Base-by-base conservation (phyloP, 2,329 filamentous ascomycete species). In the Phialocephala sp. region DNA sequence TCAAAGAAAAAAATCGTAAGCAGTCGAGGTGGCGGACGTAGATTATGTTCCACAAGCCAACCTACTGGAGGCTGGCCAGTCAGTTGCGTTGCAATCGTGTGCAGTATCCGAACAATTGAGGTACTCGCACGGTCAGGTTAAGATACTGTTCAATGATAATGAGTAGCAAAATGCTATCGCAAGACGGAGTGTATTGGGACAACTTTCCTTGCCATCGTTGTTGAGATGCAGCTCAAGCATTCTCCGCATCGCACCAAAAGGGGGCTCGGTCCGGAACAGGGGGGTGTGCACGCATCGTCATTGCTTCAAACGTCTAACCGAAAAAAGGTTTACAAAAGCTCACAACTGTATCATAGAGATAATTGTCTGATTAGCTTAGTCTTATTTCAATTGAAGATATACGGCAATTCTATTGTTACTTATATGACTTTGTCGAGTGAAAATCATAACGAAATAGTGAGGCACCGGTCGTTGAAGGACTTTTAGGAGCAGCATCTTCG, bases 271-370 rank as follows among this genome's bases (percentile, higher is more conserved):
- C 14, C 50, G 50, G 12, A 27, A 14, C 50, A 54, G 24, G 50
- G 50, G 43, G 50, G 50, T 54, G 50, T 4, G 32, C 8, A 47
- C 14, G 12, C 50, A 54, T 54, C 50, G 24, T 54, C 50, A 54
- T 54, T 22, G 45, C 20, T 43, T n/a, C 1, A 18, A 43, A 32
- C 27, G 6, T 32, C 27, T 32, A 32, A 4, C 37, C 37, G 37
- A 18, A 3, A 41, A 41, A 41, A 41, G 27, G 27, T 6, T 32
- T 32, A 32, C 27, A 32, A 6, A 3, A 32, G 27, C 6, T 3
- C 27, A 6, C 27, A 6, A 32, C 27, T n/a, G n/a, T n/a, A n/a
- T n/a, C n/a, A n/a, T n/a, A n/a, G n/a, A n/a, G n/a, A n/a, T n/a
- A n/a, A 32, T 32, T 32, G 27, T 32, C 27, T 6, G 27, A 32